Conservation (phyloP, 257 asterid species). For the Cinchona pubescens region DNA sequence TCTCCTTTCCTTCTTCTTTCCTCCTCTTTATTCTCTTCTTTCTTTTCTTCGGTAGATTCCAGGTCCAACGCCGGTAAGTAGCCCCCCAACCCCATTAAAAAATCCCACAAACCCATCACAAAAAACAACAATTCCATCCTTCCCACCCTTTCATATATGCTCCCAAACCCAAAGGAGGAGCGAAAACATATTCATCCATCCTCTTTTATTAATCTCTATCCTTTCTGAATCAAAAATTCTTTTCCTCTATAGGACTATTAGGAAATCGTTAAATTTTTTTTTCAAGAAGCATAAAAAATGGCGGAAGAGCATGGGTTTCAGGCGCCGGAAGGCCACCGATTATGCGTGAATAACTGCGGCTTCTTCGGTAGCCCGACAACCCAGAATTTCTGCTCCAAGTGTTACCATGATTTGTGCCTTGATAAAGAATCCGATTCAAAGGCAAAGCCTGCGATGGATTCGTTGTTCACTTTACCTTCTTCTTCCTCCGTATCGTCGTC, state of each 20-base stretch:
- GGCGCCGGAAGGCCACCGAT: slow-evolving; percentile 70
- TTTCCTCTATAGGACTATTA: neutral
- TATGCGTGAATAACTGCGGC: slow-evolving; percentile 82
- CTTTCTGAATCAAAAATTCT: no score
- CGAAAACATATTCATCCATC: neutral
- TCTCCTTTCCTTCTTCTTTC: slow-evolving; percentile 49
- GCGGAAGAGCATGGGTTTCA: slow-evolving; percentile 86
- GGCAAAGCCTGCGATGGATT: slow-evolving; percentile 32
- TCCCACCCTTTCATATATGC: neutral
- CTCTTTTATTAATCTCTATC: neutral
- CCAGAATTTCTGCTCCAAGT: slow-evolving; percentile 72
- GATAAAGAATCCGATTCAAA: slow-evolving; percentile 20
- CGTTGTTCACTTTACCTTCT: slow-evolving; percentile 19
- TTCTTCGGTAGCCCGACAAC: slow-evolving; percentile 81
- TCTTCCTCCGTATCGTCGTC: slow-evolving; percentile 10
- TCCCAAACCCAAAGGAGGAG: neutral
- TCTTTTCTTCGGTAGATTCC: slow-evolving; percentile 29
- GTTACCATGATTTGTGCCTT: slow-evolving; percentile 51
- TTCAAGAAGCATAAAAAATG: slow-evolving; percentile 26
- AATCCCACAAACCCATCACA: slow-evolving; percentile 1
- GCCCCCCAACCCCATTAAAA: slow-evolving; percentile 20
- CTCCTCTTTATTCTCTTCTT: slow-evolving; percentile 14
- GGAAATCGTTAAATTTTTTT: neutral
- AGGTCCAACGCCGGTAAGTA: no score
- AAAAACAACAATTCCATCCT: neutral